Conservation (phyloP, 2,329 filamentous ascomycete species). For the Neonectria neomacrospora region DNA sequence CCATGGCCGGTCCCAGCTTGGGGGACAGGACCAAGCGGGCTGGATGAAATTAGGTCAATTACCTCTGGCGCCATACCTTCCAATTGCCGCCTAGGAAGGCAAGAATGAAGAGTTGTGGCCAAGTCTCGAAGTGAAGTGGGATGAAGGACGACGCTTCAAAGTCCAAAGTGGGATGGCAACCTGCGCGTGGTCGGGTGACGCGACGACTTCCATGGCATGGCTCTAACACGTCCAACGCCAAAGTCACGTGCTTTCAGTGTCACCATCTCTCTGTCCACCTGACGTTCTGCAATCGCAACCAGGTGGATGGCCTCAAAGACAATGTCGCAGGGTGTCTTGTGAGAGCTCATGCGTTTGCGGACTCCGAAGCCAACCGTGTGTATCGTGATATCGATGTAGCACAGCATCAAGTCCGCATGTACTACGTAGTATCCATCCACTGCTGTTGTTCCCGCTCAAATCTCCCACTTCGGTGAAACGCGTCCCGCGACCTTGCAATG, state of each 20-base stretch:
- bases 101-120: not conserved
- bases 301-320: not conserved
- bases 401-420: not conserved
- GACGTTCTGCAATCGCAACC: not conserved
- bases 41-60: conserved; percentile 53
- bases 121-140: not conserved
- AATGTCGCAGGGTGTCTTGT: not conserved
- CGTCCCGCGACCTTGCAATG: not conserved
- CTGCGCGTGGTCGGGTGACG: conserved; percentile 34
- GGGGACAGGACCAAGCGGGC: conserved; percentile 38
- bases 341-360: too few species aligned
- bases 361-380: not conserved
- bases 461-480: not conserved
- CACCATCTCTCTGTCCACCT: not conserved
- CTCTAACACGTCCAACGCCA: conserved; percentile 41
- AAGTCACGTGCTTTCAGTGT: conserved; percentile 36
- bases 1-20: conserved; percentile 1
- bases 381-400: not conserved
- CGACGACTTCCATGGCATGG: conserved; percentile 17
- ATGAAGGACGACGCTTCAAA: not conserved
- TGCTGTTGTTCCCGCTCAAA: not conserved
- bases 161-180: conserved; percentile 18
- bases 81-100: conserved; percentile 2
- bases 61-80: conserved; percentile 47
- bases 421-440: not conserved